Percentiles rank a stretch among this genome's conserved stretches.
Evolutionary conservation across 2,329 filamentous ascomycete species (phyloP).

Genomic region (Teratosphaeria pseudoeucalypti): DNA sequence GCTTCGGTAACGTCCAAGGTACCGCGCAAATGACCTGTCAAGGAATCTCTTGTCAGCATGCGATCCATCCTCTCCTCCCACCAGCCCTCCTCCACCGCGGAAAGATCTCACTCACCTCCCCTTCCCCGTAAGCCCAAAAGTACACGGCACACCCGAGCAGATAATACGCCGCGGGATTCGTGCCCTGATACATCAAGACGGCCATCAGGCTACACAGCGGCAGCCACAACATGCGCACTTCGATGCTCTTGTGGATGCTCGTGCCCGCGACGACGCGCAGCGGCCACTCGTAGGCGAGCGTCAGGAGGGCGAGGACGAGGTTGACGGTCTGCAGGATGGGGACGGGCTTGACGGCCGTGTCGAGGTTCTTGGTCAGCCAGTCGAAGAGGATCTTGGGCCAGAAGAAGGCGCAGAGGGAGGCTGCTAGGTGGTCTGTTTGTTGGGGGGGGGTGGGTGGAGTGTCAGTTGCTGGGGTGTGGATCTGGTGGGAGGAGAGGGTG

Average conservation of each 20-base stretch:
- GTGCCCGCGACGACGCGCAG: conserved; percentile 66
- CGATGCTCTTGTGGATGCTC: conserved; percentile 73
- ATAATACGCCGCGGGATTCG: conserved; percentile 88
- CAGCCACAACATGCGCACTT: conserved; percentile 70
- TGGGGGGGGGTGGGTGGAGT: background rate
- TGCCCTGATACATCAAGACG: conserved; percentile 78
- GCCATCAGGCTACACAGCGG: conserved; percentile 67
- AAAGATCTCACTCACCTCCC: conserved; percentile 59
- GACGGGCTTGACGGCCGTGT: conserved; percentile 75
- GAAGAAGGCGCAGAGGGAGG: conserved; percentile 80
- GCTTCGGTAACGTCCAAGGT: conserved; percentile 41
- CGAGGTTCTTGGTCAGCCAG: conserved; percentile 82
- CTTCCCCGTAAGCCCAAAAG: conserved; percentile 95
- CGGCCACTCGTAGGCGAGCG: conserved; percentile 87
- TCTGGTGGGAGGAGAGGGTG: background rate
- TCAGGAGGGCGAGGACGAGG: conserved; percentile 65
- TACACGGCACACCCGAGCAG: conserved; percentile 75
- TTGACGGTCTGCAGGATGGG: conserved; percentile 87
- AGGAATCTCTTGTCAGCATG: too few species aligned
- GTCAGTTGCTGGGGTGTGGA: background rate
- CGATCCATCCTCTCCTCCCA: too few species aligned
- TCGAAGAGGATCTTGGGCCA: conserved; percentile 99
- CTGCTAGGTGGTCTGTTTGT: conserved; percentile 69
- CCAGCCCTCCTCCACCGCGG: too few species aligned
- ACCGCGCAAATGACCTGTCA: conserved; percentile 38